phyloP scores from a whole-genome alignment of 176 grass and related monocot species.

The Guadua angustifolia region DNA sequence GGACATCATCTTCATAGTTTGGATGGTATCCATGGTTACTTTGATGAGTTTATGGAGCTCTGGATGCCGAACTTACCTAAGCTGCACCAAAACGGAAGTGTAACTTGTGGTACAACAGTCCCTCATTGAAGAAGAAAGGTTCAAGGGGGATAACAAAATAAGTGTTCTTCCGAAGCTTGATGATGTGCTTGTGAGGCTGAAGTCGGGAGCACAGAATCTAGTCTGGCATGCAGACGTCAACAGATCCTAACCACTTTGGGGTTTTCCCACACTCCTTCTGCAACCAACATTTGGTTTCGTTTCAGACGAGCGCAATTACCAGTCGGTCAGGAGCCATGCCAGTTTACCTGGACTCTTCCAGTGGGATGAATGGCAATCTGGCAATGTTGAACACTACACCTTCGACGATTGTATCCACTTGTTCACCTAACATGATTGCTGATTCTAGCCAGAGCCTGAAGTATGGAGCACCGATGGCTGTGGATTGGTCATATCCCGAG shows the following conservation, averaged over 20 bases:
- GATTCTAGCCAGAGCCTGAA: slow-evolving; percentile 62
- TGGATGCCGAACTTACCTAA: slow-evolving; percentile 35
- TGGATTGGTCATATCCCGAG: slow-evolving; percentile 75
- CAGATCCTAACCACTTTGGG: slow-evolving; percentile 70
- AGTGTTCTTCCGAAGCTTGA: slow-evolving; percentile 38
- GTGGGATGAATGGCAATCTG: slow-evolving; percentile 53
- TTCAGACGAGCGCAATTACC: slow-evolving; percentile 67
- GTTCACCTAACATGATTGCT: slow-evolving; percentile 56
- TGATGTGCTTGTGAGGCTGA: slow-evolving; percentile 39
- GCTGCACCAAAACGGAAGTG: slow-evolving; percentile 8
- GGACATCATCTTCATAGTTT: slow-evolving; percentile 28
- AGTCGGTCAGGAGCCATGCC: slow-evolving; percentile 52
- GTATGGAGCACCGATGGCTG: slow-evolving; percentile 64
- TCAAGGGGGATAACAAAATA: slow-evolving; percentile 34
- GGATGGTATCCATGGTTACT: slow-evolving; percentile 43
- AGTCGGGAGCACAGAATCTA: slow-evolving; percentile 20
- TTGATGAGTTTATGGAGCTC: slow-evolving; percentile 46
- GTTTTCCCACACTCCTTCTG: slow-evolving; percentile 69
- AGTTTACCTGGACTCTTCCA: slow-evolving; percentile 54
- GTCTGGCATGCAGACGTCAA: slow-evolving; percentile 74
- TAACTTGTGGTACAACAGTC: slow-evolving; percentile 45
- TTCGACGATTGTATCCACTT: slow-evolving; percentile 65
- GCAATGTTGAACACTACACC: slow-evolving; percentile 59
- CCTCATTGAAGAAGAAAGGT: slow-evolving; percentile 44
- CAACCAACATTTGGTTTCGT: slow-evolving; percentile 88